These are phyloP conservation scores for Cokeromyces recurvatus DNA, from an alignment of 371 early-diverging fungal genomes.

Conservation along the genomic window DNA sequence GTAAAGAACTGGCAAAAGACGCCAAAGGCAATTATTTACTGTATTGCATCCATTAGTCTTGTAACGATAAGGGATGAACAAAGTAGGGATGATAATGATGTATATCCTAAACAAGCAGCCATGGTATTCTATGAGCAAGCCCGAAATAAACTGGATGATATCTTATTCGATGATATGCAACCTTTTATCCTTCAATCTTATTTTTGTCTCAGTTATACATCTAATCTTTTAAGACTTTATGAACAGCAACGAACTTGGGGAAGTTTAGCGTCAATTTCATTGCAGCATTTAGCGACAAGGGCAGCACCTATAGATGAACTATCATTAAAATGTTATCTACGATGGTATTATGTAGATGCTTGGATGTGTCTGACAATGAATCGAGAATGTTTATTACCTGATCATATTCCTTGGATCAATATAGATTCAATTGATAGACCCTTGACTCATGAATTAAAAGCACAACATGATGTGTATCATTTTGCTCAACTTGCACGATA, in stretches of 20 bases:
- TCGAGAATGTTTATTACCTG: conserved; percentile 32
- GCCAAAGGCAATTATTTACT: conserved; percentile 20
- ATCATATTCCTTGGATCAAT: conserved; percentile 18
- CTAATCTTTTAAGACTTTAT: conserved; percentile 23
- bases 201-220: conserved; percentile 27
- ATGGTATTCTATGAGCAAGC: conserved; percentile 28
- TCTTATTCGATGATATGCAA: conserved; percentile 22
- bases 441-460: neutral
- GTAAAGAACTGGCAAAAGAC: conserved; percentile 16
- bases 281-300: conserved; percentile 13
- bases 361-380: conserved; percentile 40
- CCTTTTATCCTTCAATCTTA: conserved; percentile 20
- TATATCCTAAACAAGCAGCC: conserved; percentile 17
- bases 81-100: neutral
- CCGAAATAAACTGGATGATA: conserved; percentile 20
- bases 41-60: conserved; percentile 24
- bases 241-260: conserved; percentile 32
- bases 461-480: conserved; percentile 5
- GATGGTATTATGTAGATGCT: conserved; percentile 47
- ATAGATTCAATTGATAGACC: neutral
- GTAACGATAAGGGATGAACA: conserved; percentile 20
- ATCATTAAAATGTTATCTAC: conserved; percentile 18
- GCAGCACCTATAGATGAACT: conserved; percentile 2
- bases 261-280: conserved; percentile 21
- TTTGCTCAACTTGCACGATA: conserved; percentile 30